These are phyloP conservation scores for Lactarius evosmus DNA, from an alignment of 768 basidiomycete genomes.

Conservation along the genomic window DNA sequence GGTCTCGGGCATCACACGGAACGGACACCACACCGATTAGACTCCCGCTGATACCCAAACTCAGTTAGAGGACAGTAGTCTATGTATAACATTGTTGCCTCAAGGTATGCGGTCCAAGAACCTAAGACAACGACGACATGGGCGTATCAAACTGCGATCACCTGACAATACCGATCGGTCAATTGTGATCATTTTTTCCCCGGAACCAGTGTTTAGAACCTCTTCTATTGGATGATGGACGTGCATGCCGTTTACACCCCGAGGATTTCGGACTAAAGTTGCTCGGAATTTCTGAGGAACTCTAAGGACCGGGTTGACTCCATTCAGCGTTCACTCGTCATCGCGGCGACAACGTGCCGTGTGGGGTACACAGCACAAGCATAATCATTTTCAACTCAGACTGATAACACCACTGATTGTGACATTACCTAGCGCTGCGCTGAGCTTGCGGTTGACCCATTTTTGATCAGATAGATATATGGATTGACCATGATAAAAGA, in stretches of 20 bases:
- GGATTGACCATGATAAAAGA: conserved; percentile 5
- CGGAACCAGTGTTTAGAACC: not conserved
- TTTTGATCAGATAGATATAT: not conserved
- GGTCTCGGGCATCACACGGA: not conserved
- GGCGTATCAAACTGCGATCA: not conserved
- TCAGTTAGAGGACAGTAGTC: not conserved
- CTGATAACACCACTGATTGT: not conserved
- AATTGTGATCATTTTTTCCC: not conserved
- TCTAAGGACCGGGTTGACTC: conserved; percentile 1
- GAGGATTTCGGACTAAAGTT: not conserved
- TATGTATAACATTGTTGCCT: not conserved
- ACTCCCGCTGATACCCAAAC: not conserved
- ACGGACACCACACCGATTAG: not conserved
- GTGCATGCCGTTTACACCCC: not conserved
- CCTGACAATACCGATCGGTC: not conserved
- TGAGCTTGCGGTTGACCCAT: conserved; percentile 2
- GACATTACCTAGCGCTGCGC: conserved; percentile 2
- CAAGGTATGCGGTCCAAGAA: not conserved
- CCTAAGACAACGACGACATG: not conserved
- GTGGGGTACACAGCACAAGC: not conserved
- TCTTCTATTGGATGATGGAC: not conserved
- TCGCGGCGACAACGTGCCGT: conserved; percentile 8
- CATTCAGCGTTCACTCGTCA: not conserved
- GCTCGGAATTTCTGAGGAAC: not conserved
- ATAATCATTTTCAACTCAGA: conserved; percentile 17